phyloP scores from a whole-genome alignment of 805 yeast genomes.

The Nakazawaea ishiwadae region DNA sequence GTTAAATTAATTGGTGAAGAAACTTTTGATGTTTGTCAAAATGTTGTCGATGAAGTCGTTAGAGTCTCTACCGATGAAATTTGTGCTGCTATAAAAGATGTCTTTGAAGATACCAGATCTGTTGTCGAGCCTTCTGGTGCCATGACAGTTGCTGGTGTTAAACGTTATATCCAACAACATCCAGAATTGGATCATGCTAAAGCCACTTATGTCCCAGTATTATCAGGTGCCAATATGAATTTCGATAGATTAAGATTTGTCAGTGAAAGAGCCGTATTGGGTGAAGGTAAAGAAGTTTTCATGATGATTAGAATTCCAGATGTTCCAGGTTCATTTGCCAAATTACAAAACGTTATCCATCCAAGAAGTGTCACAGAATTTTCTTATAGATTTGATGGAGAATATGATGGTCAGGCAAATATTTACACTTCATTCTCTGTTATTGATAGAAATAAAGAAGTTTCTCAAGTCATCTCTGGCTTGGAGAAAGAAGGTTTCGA shows the following conservation, averaged over 20 bases:
- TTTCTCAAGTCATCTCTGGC: constrained; percentile 54
- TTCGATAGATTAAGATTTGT: constrained; percentile 95
- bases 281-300: constrained; percentile 96
- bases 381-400: constrained; percentile 69
- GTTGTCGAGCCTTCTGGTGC: constrained; percentile 98
- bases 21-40: constrained; percentile 74
- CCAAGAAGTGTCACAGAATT: constrained; percentile 95
- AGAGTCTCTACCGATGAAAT: constrained; percentile 88
- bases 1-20: constrained; percentile 88
- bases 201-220: constrained; percentile 74
- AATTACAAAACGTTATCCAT: constrained; percentile 68
- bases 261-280: constrained; percentile 95
- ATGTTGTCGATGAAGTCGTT: constrained; percentile 82
- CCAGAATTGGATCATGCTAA: constrained; percentile 68
- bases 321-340: constrained; percentile 81
- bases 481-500: constrained; percentile 61
- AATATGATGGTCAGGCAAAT: constrained; percentile 50
- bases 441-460: constrained; percentile 68
- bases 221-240: constrained; percentile 98
- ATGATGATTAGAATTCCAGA: constrained; percentile 90
- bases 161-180: constrained; percentile 65
- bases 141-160: constrained; percentile 90
- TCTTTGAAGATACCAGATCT: constrained; percentile 92
- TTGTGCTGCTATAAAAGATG: constrained; percentile 93
- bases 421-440: constrained; percentile 89